phyloP scores from a whole-genome alignment of 1,284 basidiomycete species.

The Ganoderma lucidum region DNA sequence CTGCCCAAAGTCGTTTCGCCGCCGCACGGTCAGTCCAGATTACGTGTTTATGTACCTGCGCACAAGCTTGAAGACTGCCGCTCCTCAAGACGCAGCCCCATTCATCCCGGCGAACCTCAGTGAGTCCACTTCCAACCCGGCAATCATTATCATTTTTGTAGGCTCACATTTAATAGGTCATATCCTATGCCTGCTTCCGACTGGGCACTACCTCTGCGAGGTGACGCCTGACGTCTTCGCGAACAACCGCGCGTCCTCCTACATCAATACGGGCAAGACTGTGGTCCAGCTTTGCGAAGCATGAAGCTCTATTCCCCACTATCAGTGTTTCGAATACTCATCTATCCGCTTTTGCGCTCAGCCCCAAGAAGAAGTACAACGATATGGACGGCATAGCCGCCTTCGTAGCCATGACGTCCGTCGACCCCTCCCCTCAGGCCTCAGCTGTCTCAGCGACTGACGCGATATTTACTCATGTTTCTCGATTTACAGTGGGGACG shows the following conservation, averaged over 20 bases:
- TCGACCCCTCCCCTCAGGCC: too few species aligned
- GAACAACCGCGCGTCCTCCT: constrained; percentile 41
- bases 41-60: constrained; percentile 2
- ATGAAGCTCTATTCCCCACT: constrained; percentile 42
- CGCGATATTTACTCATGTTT: constrained; percentile 29
- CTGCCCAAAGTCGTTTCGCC: too few species aligned
- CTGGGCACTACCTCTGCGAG: constrained; percentile 40
- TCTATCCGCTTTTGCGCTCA: constrained; percentile 1
- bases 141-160: background rate
- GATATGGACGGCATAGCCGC: constrained; percentile 39
- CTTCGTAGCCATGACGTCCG: constrained; percentile 23
- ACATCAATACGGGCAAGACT: constrained; percentile 66
- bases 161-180: constrained; percentile 29
- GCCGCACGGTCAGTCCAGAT: too few species aligned
- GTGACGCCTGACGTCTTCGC: constrained; percentile 43
- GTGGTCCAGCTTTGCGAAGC: constrained; percentile 43
- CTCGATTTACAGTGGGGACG: constrained; percentile 25
- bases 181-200: constrained; percentile 39
- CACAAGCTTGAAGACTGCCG: constrained; percentile 24
- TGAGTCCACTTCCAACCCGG: background rate
- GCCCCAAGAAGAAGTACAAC: constrained; percentile 38
- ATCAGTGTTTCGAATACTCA: background rate
- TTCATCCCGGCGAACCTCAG: constrained; percentile 15
- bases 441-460: too few species aligned
- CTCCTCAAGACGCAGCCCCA: constrained; percentile 15